A percentile compares a stretch with the other conserved stretches of the same genome.
These are phyloP conservation scores for Aspergillus alliaceus DNA, from an alignment of 2,329 filamentous ascomycete genomes.

Conservation along the genomic window DNA sequence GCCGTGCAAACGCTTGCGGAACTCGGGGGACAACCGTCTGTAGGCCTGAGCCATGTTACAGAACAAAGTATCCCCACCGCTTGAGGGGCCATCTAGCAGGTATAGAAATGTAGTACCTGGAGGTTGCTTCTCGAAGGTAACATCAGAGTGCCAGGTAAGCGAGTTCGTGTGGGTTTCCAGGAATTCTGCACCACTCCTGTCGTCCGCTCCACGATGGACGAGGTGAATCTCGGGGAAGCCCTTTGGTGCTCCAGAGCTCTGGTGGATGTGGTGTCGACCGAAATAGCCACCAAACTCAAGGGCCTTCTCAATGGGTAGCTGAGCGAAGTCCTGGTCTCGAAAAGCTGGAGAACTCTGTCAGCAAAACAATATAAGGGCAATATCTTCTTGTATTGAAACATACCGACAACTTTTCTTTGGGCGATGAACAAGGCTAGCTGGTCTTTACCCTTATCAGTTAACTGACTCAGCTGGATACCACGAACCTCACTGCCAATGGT, in stretches of 20 bases:
- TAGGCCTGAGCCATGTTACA: constrained; percentile 79
- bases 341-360: constrained; percentile 52
- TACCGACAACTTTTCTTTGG: constrained; percentile 65
- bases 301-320: constrained; percentile 68
- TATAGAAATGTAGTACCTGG: constrained; percentile 90
- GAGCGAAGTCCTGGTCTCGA: constrained; percentile 70
- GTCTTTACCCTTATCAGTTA: constrained; percentile 69
- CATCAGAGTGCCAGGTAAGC: constrained; percentile 86
- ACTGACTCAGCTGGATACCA: constrained; percentile 69
- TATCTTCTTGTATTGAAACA: constrained; percentile 12
- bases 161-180: constrained; percentile 72
- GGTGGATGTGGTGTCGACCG: constrained; percentile 78
- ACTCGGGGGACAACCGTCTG: constrained; percentile 72
- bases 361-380: background rate
- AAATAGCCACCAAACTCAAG: constrained; percentile 73
- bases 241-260: constrained; percentile 71
- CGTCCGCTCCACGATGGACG: constrained; percentile 70
- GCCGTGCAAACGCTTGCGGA: constrained; percentile 77
- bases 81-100: constrained; percentile 75
- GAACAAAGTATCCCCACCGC: constrained; percentile 84
- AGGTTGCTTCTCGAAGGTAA: constrained; percentile 84
- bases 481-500: constrained; percentile 71
- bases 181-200: constrained; percentile 61
- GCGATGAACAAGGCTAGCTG: constrained; percentile 62
- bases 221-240: constrained; percentile 75